Evolutionary conservation across 768 basidiomycete species (phyloP).

Genomic region (Lentinus brumalis): DNA sequence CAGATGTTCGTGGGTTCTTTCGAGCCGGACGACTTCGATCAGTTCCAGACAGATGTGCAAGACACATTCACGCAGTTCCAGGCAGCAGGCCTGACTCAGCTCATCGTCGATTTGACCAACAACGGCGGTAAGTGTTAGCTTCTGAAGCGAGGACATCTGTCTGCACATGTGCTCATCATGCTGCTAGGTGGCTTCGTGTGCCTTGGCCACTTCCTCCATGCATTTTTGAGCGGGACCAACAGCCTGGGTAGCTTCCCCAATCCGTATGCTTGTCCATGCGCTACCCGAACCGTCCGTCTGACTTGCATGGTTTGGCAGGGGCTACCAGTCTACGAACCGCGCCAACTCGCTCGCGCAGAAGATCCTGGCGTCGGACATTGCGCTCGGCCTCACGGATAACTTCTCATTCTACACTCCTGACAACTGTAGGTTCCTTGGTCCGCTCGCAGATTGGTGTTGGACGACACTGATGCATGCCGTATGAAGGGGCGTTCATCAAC

Average conservation of each 20-base stretch:
- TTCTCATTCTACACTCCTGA: conserved; percentile 49
- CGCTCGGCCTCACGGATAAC: conserved; percentile 38
- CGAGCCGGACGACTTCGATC: conserved; percentile 43
- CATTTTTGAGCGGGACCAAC: conserved; percentile 52
- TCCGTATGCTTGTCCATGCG: conserved; percentile 40
- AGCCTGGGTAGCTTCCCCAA: conserved; percentile 39
- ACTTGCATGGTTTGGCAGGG: conserved; percentile 35
- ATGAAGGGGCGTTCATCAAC: conserved; percentile 35
- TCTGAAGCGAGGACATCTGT: background rate
- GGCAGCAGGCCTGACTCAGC: conserved; percentile 46
- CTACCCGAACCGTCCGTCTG: background rate
- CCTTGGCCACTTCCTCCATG: conserved; percentile 61
- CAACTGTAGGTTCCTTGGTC: conserved; percentile 43
- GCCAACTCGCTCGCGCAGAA: conserved; percentile 61
- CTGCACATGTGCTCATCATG: background rate
- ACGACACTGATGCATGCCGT: background rate
- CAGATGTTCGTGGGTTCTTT: conserved; percentile 69
- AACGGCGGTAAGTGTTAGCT: conserved; percentile 53
- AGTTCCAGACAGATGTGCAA: conserved; percentile 54
- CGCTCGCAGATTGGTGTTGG: background rate
- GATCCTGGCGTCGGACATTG: conserved; percentile 55
- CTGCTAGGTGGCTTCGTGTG: conserved; percentile 61
- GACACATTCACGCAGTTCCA: conserved; percentile 49
- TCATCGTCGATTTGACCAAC: conserved; percentile 61
- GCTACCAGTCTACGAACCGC: conserved; percentile 56